Conservation (phyloP, 768 basidiomycete genomes). For the Sporobolomyces phaffii region DNA sequence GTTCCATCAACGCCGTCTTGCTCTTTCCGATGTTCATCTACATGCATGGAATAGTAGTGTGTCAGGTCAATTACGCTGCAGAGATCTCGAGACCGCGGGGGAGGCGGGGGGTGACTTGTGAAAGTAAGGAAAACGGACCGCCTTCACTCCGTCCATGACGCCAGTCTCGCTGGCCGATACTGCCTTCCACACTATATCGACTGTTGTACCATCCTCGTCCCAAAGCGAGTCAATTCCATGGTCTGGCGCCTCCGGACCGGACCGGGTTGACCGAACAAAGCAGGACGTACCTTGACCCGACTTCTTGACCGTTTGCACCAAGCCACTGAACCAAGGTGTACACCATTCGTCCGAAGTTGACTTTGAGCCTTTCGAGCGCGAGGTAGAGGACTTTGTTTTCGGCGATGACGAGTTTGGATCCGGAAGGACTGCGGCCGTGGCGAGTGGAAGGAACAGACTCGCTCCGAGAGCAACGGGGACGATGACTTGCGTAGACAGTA, state of each 20-base stretch:
- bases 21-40: conserved; percentile 1
- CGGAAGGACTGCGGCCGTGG: conserved; percentile 6
- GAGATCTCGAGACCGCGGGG: too few species aligned
- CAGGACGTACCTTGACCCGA: neutral
- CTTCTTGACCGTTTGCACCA: conserved; percentile 16
- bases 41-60: too few species aligned
- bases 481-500: neutral
- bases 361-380: neutral
- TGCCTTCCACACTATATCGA: conserved; percentile 14
- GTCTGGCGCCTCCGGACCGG: neutral
- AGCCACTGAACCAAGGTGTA: conserved; percentile 2
- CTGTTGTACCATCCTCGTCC: neutral
- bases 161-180: neutral
- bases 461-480: neutral
- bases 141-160: conserved; percentile 18
- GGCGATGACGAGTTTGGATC: neutral
- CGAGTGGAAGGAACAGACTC: neutral
- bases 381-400: neutral
- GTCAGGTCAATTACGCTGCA: too few species aligned
- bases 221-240: neutral
- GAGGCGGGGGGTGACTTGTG: too few species aligned
- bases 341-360: neutral
- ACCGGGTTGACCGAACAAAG: neutral
- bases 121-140: conserved; percentile 5
- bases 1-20: neutral